phyloP scores from a whole-genome alignment of 2,329 filamentous ascomycete genomes.

The Nakataea oryzae region DNA sequence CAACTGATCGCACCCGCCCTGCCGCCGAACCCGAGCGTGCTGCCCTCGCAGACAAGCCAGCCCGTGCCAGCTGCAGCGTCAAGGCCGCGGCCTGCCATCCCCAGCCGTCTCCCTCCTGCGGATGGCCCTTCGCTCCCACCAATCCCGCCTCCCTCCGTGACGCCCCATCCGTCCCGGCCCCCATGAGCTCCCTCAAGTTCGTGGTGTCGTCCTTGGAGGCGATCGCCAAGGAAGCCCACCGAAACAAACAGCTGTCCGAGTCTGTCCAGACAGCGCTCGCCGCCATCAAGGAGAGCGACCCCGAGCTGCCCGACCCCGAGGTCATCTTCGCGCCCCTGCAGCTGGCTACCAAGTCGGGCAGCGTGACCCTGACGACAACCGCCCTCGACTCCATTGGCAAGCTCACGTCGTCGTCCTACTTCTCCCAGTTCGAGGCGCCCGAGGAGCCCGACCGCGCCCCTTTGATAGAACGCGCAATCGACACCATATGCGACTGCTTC shows the following conservation, averaged over 20 bases:
- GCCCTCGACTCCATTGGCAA: conserved; percentile 98
- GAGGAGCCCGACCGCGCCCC: conserved; percentile 45
- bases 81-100: conserved; percentile 2
- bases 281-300: conserved; percentile 77
- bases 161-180: conserved; percentile 26
- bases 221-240: conserved; percentile 86
- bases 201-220: conserved; percentile 87
- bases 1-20: not conserved
- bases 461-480: conserved; percentile 92
- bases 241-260: conserved; percentile 74
- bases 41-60: not conserved
- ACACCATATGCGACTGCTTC: conserved; percentile 98
- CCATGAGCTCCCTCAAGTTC: conserved; percentile 90
- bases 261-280: conserved; percentile 70
- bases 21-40: not conserved
- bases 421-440: conserved; percentile 56
- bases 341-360: conserved; percentile 78
- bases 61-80: not conserved
- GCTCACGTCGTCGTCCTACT: conserved; percentile 97
- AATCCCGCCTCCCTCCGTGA: conserved; percentile 8
- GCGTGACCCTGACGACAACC: conserved; percentile 75
- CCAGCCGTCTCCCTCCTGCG: conserved; percentile 16
- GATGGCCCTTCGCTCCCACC: conserved; percentile 31
- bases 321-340: conserved; percentile 85
- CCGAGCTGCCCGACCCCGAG: conserved; percentile 77